These are phyloP conservation scores for Nicotiana tabacum DNA, from an alignment of 257 asterid species.

Conservation along the genomic window DNA sequence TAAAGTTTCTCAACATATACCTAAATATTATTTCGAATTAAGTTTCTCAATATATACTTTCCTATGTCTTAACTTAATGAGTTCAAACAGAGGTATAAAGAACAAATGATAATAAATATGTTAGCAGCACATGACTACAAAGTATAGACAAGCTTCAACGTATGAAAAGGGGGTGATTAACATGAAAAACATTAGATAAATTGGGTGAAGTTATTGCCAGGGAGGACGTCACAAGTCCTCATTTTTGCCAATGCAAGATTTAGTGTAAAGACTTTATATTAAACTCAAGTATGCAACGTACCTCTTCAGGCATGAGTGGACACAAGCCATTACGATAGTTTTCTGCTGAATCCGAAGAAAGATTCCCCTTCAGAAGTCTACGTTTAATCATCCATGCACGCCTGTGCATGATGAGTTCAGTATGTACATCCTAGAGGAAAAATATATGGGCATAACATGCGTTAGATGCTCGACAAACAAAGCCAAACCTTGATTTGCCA, in stretches of 20 bases:
- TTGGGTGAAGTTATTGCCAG: not conserved
- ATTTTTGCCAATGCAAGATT: not conserved
- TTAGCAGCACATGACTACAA: not conserved
- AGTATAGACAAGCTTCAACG: not conserved
- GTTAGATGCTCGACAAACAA: conserved; percentile 15
- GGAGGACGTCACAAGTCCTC: not conserved
- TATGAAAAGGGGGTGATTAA: not conserved
- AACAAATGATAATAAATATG: not conserved
- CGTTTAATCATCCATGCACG: conserved; percentile 94
- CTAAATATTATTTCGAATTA: not conserved
- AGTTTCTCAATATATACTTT: not conserved
- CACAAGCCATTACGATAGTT: conserved; percentile 75
- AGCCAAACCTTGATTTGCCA: not conserved
- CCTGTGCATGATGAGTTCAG: conserved; percentile 94
- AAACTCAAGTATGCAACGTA: conserved; percentile 22
- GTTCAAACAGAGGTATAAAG: not conserved
- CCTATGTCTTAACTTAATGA: not conserved
- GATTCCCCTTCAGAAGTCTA: conserved; percentile 77
- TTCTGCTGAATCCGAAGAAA: conserved; percentile 66
- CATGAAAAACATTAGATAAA: not conserved
- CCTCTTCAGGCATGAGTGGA: conserved; percentile 99
- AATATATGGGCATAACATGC: conserved; percentile 10
- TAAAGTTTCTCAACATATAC: not conserved
- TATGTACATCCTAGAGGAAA: conserved; percentile 82
- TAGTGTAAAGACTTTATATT: not conserved